Base-by-base conservation (phyloP, 192 early-diverging fungal species). In the Coemansia sp. region DNA sequence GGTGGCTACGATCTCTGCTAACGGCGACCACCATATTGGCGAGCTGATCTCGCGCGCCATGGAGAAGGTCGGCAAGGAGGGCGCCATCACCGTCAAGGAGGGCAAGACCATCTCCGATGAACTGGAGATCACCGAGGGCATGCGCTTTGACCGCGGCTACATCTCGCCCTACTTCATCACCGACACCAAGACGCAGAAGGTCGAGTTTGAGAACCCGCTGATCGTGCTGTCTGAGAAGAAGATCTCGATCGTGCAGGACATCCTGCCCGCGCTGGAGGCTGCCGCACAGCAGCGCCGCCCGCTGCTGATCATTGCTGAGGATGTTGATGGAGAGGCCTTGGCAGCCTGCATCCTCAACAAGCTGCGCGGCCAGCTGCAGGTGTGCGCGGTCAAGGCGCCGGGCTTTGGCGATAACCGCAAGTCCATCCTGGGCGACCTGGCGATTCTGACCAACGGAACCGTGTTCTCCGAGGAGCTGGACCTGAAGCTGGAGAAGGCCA, bases 31-130 rank as follows among this genome's bases (percentile, higher is more conserved):
- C 67, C 93, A 97, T 71, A 93, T 99, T 42, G 98, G 98, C 65
- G 83, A 88, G 61, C 78, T 99, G 85, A 96, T 99, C 86, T 96
- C 98, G 58, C 93, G 94, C 70, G 98, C 98, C 41, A 99, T 99
- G 98, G 97, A 99, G 85, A 98, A 98, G 90, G 98, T 99, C 67
- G 98, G 98, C 68, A 99, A 99, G 87, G 98, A 99, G 86, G 98
- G 98, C 69, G 98, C 98, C 43, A 99, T 99, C 84, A 99, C 97
- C 4, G 94, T 97, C 76, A 95, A 97, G 89, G 98, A 98, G 84
- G 98, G 98, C 75, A 99, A 98, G 88, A 99, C 98, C 55, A 91
- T 98, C 62, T 90, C 94, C n/a, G 98, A 99, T 80, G 96, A 99
- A 87, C 87, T 99, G 48, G 95, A 96, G 76, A 92, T 99, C 85